A percentile compares a stretch with the other conserved stretches of the same genome.
These are phyloP conservation scores for Kluyveromyces lactis DNA, from an alignment of 805 yeast species.

Conservation along the genomic window DNA sequence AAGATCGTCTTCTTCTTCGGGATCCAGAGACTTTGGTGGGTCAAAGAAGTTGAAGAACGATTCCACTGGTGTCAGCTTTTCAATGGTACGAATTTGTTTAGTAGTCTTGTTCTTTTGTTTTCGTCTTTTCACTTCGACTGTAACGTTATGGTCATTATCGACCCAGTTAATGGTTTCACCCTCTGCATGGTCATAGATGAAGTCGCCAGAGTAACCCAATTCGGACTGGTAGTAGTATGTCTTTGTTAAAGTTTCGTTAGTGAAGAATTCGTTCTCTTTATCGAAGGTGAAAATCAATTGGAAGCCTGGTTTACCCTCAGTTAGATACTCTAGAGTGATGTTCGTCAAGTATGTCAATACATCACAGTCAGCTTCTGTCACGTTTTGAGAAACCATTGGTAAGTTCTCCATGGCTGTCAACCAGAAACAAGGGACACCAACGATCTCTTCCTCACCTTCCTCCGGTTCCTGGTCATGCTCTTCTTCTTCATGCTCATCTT, in stretches of 20 bases:
- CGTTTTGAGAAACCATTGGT: slow-evolving; percentile 69
- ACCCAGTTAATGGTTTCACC: slow-evolving; percentile 79
- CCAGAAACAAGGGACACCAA: slow-evolving; percentile 95
- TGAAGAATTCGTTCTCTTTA: slow-evolving; percentile 64
- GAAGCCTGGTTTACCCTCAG: slow-evolving; percentile 65
- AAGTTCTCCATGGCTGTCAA: slow-evolving; percentile 88
- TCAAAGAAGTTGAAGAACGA: slow-evolving; percentile 93
- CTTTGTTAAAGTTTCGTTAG: slow-evolving; percentile 65
- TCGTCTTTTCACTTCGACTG: slow-evolving; percentile 82
- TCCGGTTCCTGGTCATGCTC: slow-evolving; percentile 38
- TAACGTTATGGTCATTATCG: slow-evolving; percentile 71
- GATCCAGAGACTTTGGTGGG: slow-evolving; percentile 79
- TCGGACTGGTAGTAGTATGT: slow-evolving; percentile 91
- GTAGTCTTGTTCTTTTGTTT: slow-evolving; percentile 96
- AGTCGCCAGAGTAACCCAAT: slow-evolving; percentile 90
- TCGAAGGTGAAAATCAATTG: slow-evolving; percentile 74
- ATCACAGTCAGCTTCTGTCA: slow-evolving; percentile 84
- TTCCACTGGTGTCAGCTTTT: slow-evolving; percentile 87
- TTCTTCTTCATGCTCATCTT: slow-evolving; percentile 34
- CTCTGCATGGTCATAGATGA: slow-evolving; percentile 93
- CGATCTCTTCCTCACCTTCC: slow-evolving; percentile 36
- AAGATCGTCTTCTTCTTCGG: slow-evolving; percentile 40
- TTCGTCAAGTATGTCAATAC: slow-evolving; percentile 63
- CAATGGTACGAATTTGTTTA: slow-evolving; percentile 92
- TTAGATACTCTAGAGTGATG: slow-evolving; percentile 70